Evolutionary conservation across 2,329 filamentous ascomycete species (phyloP), one percentile per base, ranked within the genome.

Genomic region (Cladophialophora yegresii): DNA sequence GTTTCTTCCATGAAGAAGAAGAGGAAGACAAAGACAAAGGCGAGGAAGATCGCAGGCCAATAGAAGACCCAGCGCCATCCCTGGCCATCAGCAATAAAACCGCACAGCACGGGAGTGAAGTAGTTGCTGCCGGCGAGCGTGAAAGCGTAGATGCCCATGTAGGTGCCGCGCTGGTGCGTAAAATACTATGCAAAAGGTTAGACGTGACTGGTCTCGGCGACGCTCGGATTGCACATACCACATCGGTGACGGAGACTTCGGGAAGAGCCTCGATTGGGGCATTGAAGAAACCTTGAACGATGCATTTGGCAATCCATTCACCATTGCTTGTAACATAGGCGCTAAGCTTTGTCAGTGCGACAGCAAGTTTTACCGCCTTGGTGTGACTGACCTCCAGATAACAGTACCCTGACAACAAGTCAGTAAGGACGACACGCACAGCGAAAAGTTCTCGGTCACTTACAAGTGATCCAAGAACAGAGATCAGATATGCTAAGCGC

Each of bases 261-360:
- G 77, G 77, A 13, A 84, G 69, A 10, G 78, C 78, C 67, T 83
- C 82, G 22, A 82, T 78, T 0, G 82, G 81, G 1, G 81, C 77
- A 20, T 74, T 76, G 32, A 81, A 78, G 65, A 83, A 79, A 1
- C 81, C 81, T 58, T 79, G 77, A 0, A 84, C 68, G 28, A 83
- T 76, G 54, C 78, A 79, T 66, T 78, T 78, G 4, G 79, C 80
- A 26, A 79, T 78, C 80, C 80, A 83, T 67, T 81, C 77, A 6
- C 80, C 79, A 32, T 79, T 77, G n/a, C 75, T 78, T 36, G 75
- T 78, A 4, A 78, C 77, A 62, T 81, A 77, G 0, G 79, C 75
- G 30, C 74, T 77, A 22, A 3, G 16, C 12, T 2, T n/a, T 26
- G 32, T 49, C 3, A 45, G 36, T 23, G 26, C 6, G 3, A 28